Evolutionary conservation across 805 yeast species (phyloP), one percentile per base, ranked within the genome.

Genomic region (Candida sanyiensis): DNA sequence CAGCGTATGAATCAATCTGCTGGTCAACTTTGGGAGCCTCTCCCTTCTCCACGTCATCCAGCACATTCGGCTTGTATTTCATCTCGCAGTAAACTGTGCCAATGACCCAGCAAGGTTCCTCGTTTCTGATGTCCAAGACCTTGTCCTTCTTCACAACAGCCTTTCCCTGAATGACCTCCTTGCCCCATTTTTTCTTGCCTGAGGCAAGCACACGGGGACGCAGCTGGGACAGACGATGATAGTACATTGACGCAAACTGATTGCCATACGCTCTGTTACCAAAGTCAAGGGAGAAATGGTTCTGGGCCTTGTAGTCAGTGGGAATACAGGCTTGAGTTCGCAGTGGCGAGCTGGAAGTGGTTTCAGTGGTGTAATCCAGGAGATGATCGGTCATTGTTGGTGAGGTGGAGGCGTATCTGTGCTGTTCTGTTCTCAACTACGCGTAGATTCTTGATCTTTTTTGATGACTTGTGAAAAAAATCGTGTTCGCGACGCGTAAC

Each of bases 81-180:
- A 86, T 72, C 44, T 89, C 96, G 51, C 85, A 73, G 52, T 82
- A 87, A 0, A 89, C 70, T 0, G 97, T 86, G 3, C 98, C 98
- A 19, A 82, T 69, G 10, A 87, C 78, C 90, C 90, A 93, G 45
- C 85, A 73, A 15, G 82, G 70, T 43, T 73, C 69, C 42, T 78
- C 75, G 23, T 72, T 68, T 9, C 64, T 61, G 7, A 86, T 75
- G 50, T 86, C 94, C 42, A 87, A 61, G 2, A 77, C 73, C 53
- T 59, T 69, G 26, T 72, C 72, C 61, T 56, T 67, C 61, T 59
- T 60, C 13, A 56, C 57, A 3, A 64, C 69, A 18, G 42, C 41
- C 28, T 54, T 57, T 5, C 66, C 68, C 24, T 62, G 58, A 25
- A 72, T 59, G 22, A 55, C 57, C 44, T 64, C 75, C 23, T 69